These are phyloP conservation scores for Tuber calosporum DNA, from an alignment of 495 filamentous ascomycete genomes.

Conservation along the genomic window DNA sequence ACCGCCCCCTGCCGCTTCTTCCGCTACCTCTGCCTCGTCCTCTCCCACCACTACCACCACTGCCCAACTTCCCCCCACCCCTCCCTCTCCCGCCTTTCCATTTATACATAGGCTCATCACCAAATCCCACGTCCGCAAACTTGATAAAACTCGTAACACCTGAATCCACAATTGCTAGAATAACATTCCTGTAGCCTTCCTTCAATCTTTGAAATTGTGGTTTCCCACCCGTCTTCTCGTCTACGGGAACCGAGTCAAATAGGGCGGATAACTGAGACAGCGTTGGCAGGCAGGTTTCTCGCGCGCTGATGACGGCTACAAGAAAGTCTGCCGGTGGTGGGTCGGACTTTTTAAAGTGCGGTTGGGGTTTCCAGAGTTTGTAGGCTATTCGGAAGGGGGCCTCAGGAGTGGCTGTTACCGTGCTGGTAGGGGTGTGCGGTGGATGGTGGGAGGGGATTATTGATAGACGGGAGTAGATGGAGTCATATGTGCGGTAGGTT, in stretches of 20 bases:
- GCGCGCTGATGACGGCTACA: conserved; percentile 70
- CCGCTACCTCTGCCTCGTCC: conserved; percentile 45
- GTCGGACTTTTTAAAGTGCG: conserved; percentile 63
- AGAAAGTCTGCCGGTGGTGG: conserved; percentile 74
- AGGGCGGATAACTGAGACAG: conserved; percentile 62
- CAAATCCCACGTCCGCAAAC: conserved; percentile 71
- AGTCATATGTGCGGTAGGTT: conserved; percentile 69
- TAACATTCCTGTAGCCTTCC: conserved; percentile 73
- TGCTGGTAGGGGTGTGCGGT: conserved; percentile 36
- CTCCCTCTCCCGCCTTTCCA: conserved; percentile 42
- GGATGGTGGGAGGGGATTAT: conserved; percentile 71
- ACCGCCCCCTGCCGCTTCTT: conserved; percentile 29
- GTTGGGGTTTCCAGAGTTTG: conserved; percentile 71
- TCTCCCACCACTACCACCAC: conserved; percentile 45
- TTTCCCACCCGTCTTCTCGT: conserved; percentile 15
- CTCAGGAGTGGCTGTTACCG: conserved; percentile 7
- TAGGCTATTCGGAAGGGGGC: conserved; percentile 63
- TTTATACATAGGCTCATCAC: conserved; percentile 62
- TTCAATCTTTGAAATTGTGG: conserved; percentile 62
- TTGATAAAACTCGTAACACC: conserved; percentile 83
- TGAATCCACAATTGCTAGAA: conserved; percentile 81
- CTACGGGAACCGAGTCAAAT: conserved; percentile 46
- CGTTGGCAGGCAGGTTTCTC: conserved; percentile 62
- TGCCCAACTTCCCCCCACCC: conserved; percentile 45
- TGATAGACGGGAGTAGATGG: conserved; percentile 67